Base-by-base conservation (phyloP, 148 eudicot genomes). In the Chenopodium quinoa region DNA sequence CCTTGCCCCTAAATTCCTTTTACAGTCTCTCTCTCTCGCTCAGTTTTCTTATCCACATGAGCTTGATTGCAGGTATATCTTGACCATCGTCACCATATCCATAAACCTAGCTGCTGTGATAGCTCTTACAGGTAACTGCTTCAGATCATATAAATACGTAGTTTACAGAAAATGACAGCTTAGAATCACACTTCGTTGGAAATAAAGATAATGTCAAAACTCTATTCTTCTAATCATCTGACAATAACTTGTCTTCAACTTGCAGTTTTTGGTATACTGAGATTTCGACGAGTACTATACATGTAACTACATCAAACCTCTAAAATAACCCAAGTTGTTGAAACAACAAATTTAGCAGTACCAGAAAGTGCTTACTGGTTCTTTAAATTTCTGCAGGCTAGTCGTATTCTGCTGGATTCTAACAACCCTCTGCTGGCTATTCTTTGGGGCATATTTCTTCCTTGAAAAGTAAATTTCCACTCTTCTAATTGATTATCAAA, bases 361-460 rank as follows among this genome's bases (percentile, higher is more conserved):
- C 50, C 4, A 44, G 50, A 9, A 31, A 60, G 62, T 32, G 23
- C 50, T 47, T 31, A 68, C 32, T 83, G 34, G 12, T 27, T 56
- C 62, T 32, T 23, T 25, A 71, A 71, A 69, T 64, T 69, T 27
- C 34, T 69, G 75, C 90, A 93, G 94, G 81, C 82, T 91, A 8
- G 73, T 91, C 25, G 73, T 82, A 73, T 46, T 91, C 48, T 88
- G 91, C 75, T 91, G 93, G 94, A 54, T 89, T 54, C 89, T 93
- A 66, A 89, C 89, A 19, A 73, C 77, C 50, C 58, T 90, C n/a
- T 88, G 92, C 79, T 91, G 97, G 94, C 46, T 91, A 54, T 76
- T 91, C 81, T 93, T 90, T 44, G 94, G 97, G 48, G 23, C 89
- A 23, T 91, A 91, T 73, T 89, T 86, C 84, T 86, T 93, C 88